phyloP scores from a whole-genome alignment of 108 stramenopile genomes.

The Pseudonitzschia multiseries region DNA sequence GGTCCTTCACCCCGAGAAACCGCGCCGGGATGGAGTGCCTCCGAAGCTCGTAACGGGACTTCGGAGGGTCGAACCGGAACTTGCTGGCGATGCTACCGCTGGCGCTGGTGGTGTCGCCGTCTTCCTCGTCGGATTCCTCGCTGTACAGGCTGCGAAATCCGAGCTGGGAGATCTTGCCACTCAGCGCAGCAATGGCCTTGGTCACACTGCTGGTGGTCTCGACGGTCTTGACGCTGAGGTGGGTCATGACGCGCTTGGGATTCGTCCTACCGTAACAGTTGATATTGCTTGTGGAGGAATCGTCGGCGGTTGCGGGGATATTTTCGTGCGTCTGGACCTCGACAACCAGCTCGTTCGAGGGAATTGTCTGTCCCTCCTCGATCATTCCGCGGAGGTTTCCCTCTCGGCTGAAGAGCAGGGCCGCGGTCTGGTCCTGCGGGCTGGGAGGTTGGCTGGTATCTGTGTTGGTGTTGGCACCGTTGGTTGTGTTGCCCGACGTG shows the following conservation, averaged over 20 bases:
- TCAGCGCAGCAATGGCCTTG: constrained; percentile 14
- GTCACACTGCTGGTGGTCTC: constrained; percentile 6
- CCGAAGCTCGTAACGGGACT: constrained; percentile 69
- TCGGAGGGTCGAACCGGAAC: constrained; percentile 71
- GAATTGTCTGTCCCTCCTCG: constrained; percentile 5
- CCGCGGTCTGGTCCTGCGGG: constrained; percentile 8
- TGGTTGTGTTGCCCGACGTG: background rate
- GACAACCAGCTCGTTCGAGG: constrained; percentile 3
- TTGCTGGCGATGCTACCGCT: constrained; percentile 14
- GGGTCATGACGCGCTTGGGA: background rate
- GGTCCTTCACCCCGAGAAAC: constrained; percentile 88
- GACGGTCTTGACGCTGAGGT: background rate
- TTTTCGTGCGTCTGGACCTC: constrained; percentile 16
- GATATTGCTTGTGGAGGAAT: background rate
- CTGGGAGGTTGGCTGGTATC: background rate
- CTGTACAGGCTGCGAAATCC: constrained; percentile 10
- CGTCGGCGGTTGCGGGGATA: background rate
- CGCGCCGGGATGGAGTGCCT: constrained; percentile 63
- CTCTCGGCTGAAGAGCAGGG: constrained; percentile 10
- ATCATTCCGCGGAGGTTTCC: constrained; percentile 13
- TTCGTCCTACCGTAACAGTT: background rate
- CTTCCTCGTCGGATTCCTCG: constrained; percentile 23
- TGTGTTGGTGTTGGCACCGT: no score
- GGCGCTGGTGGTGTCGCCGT: constrained; percentile 4
- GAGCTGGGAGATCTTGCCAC: constrained; percentile 4